phyloP scores from a whole-genome alignment of 1,139 yeast species.

The Lodderomyces elongisporus region DNA sequence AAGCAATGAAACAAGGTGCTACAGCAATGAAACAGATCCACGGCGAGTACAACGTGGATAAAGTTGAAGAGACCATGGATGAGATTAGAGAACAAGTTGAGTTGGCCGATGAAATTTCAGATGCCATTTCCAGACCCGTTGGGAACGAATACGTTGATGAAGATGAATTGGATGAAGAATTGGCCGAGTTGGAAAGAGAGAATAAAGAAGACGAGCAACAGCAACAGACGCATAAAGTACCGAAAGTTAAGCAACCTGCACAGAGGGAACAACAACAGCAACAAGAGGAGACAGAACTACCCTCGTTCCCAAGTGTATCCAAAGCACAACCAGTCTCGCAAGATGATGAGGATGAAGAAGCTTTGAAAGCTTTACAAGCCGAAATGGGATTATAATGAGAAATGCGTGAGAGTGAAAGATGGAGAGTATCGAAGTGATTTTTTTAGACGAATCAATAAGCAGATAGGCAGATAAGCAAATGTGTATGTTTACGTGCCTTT shows the following conservation, averaged over 20 bases:
- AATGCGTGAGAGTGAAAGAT: conserved; percentile 1
- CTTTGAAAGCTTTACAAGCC: conserved; percentile 81
- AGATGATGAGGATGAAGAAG: conserved; percentile 88
- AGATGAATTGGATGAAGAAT: conserved; percentile 85
- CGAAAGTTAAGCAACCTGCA: conserved; percentile 13
- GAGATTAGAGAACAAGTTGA: conserved; percentile 96
- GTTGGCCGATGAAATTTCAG: conserved; percentile 89
- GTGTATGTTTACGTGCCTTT: no score
- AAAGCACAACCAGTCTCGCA: conserved; percentile 40
- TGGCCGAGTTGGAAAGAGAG: conserved; percentile 84
- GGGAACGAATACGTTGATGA: conserved; percentile 73
- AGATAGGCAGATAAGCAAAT: no score
- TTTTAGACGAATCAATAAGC: no score
- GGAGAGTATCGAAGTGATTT: not conserved
- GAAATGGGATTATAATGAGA: conserved; percentile 75
- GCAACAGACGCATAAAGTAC: conserved; percentile 14
- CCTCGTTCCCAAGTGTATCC: conserved; percentile 45
- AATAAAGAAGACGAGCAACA: conserved; percentile 43
- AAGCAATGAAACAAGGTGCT: conserved; percentile 98
- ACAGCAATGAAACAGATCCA: conserved; percentile 95
- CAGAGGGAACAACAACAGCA: conserved; percentile 4
- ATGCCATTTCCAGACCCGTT: conserved; percentile 90
- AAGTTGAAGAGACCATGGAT: conserved; percentile 98
- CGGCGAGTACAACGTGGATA: conserved; percentile 91
- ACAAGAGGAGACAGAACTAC: conserved; percentile 25